Base-by-base conservation (phyloP, 2,329 filamentous ascomycete species). In the Periconia macrospinosa region DNA sequence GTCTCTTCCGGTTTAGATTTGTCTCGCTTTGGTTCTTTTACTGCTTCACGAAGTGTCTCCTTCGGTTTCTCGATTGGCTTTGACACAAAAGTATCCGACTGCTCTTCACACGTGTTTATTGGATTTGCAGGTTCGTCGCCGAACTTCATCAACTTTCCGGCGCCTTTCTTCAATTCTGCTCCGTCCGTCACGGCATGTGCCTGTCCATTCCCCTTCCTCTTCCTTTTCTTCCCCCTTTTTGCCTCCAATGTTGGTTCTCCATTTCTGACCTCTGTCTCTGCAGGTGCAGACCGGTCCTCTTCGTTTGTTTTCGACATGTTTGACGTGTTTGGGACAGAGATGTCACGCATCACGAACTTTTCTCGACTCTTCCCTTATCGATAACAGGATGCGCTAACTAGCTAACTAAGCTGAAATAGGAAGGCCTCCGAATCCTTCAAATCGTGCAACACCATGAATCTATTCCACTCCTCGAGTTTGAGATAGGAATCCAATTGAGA, bases 221-320 rank as follows among this genome's bases (percentile, higher is more conserved):
- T 73, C 35, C 70, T 66, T 54, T 73, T 73, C 43, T 68, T 72
- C 35, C 67, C 60, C 49, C 63, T 63, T 14, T 57, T 65, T 9
- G 58, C 15, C 14, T 60, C 58, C 6, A 30, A n/a, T n/a, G 30
- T 2, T 9, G 35, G 8, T n/a, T 45, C 20, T 42, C 5, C 3
- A 20, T 13, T 18, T 17, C 5, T 17, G 14, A 17, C 33, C 3
- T 17, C 30, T 20, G 47, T 14, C 46, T 20, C 41, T 33, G n/a
- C 1, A 23, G 8, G 8, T 19, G 37, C 15, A 18, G 20, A 30
- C 35, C 30, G 3, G 7, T 42, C 30, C n/a, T 37, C 45, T 23
- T 14, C 9, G n/a, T 45, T 37, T 13, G 19, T 19, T 43, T 52
- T 54, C 20, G 55, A 52, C 55, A 57, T 57, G 43, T 20, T 37